Evolutionary conservation across 1,284 basidiomycete species (phyloP), one percentile per base, ranked within the genome.

Genomic region (Neonothopanus nambi): DNA sequence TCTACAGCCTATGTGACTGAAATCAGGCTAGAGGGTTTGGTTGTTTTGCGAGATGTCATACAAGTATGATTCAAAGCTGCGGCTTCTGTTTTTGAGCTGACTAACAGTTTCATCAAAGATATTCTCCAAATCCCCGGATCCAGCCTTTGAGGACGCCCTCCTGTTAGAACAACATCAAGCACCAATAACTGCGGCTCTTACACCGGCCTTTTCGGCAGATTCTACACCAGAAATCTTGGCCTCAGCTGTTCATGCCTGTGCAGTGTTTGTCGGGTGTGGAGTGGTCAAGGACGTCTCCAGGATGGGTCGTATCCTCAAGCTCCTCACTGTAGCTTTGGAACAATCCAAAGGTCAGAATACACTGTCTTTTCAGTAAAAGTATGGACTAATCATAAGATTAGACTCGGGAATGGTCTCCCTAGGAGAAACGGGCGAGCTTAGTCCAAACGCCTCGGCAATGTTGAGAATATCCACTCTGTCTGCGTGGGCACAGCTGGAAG

Each of bases 151-250:
- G 41, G 92, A 93, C 57, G 85, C 93, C 0, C 76, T 95, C 3
- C 75, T 99, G 1, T 79, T 99, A n/a, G 96, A 99, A 67, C 97
- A 99, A 68, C 92, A 98, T 69, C 96, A 99, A 72, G 97, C 97
- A 0, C 96, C 97, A 0, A 97, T 99, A 56, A 96, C 96, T 1
- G 94, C 97, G 2, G 97, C 97, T 0, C 79, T 99, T n/a, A 99
- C 95, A 0, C 96, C 97, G 0, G 95, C 96, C 0, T 99, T 99
- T 65, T 91, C 92, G 3, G 79, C 90, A 0, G 97, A 99, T 66
- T 93, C 95, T 1, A 94, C 95, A 1, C 95, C 96, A 0, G 96
- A 99, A 67, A 96, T 99, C 20, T 68, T 98, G 30, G 92, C 95
- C 0, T 86, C 89, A 13, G 96, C 95, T 0, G 87, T 99, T 20